Evolutionary conservation across 202 grass and related monocot genomes (phyloP), one percentile per base, ranked within the genome.

Genomic region (Eragrostis tef): DNA sequence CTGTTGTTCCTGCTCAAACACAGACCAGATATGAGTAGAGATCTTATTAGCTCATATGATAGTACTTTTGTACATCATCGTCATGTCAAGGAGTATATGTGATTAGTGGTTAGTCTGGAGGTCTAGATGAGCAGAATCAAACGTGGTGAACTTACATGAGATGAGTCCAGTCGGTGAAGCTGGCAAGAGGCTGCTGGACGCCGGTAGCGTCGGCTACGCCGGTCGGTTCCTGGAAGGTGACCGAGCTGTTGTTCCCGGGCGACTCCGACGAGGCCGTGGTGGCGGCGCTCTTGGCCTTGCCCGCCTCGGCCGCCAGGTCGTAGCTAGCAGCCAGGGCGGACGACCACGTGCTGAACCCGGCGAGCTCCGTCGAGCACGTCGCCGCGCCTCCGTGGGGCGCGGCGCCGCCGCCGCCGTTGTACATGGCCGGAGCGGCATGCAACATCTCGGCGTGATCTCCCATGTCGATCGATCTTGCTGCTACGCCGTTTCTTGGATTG

Each of bases 221-320:
- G n/a, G 74, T 36, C 0, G 75, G 80, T 16, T 90, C 88, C 34
- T 90, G 88, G 84, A 86, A 87, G 15, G 88, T 90, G n/a, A 90
- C 26, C 11, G 88, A 87, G 75, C 88, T 90, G 75, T 83, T 90
- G 75, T 90, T 87, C 11, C 88, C 88, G 9, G 88, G 84, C 1
- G 88, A 90, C 25, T 84, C 88, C 80, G 88, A 90, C 14, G 88
- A 90, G 75, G 88, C 88, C 20, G 84, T 79, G 79, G 88, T 70
- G 62, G 69, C 44, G 62, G 69, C 44, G 45, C 69, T 87, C 80
- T 70, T 86, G 16, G 88, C 53, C 84, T 72, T 67, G 1, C 17
- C 22, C 39, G 49, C 87, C 0, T 52, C 88, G 36, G 13, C 63
- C 24, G 62, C 67, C 54, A 80, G 34, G 47, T 80, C 88, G 39